Conservation (phyloP, 2,329 filamentous ascomycete genomes). For the Herpotrichia juniperi region DNA sequence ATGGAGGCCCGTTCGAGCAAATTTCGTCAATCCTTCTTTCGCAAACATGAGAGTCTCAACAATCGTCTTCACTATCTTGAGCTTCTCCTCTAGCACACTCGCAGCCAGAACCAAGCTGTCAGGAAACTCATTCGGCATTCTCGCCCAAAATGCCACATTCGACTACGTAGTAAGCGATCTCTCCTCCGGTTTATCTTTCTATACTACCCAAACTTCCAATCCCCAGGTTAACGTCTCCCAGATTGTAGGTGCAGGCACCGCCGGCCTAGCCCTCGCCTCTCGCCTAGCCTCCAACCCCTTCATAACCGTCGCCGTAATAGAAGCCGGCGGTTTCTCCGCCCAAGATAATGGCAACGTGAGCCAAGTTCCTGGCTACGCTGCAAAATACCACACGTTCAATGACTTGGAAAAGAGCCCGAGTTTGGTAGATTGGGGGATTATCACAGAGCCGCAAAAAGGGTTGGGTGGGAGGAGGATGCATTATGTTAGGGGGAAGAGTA, state of each 20-base stretch:
- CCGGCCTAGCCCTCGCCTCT: not conserved
- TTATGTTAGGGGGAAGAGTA: constrained; percentile 38
- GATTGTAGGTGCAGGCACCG: not conserved
- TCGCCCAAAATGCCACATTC: not conserved
- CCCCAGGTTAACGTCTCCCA: not conserved
- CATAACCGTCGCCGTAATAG: constrained; percentile 19
- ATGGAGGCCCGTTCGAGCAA: too few relatives aligned
- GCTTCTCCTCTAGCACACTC: too few relatives aligned
- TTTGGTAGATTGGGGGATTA: constrained; percentile 34
- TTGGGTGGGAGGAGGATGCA: constrained; percentile 31
- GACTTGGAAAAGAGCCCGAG: too few relatives aligned
- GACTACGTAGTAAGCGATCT: not conserved
- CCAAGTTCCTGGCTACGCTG: constrained; percentile 26
- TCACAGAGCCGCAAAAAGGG: constrained; percentile 23
- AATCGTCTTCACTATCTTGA: too few relatives aligned
- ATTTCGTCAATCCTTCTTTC: too few relatives aligned
- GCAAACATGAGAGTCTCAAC: too few relatives aligned
- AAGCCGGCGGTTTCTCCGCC: constrained; percentile 13
- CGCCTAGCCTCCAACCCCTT: not conserved
- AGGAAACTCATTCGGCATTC: too few relatives aligned
- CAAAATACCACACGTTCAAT: constrained; percentile 21
- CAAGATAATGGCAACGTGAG: constrained; percentile 30
- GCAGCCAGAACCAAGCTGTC: too few relatives aligned
- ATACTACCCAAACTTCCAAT: not conserved
- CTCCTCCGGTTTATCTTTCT: too few relatives aligned